Evolutionary conservation across 371 early-diverging fungal genomes (phyloP), one percentile per base, ranked within the genome.

Genomic region (Funneliformis caledonium): DNA sequence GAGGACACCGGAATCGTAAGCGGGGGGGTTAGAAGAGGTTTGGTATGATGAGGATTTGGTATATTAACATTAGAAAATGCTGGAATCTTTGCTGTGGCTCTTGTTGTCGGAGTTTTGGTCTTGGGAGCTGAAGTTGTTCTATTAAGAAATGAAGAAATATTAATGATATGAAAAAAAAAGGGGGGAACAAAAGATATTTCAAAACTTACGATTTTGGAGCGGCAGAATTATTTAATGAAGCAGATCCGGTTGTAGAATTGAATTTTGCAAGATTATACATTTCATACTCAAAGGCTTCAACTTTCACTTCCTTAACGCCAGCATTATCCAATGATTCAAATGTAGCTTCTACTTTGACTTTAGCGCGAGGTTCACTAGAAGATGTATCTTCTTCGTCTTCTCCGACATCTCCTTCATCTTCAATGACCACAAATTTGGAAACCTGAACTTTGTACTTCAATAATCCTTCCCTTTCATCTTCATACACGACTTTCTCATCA

Each of bases 281-380:
- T 60, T 79, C 80, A 60, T 79, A 79, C 59, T 79, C 80, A 43
- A 79, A 79, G 22, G 80, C 70, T 60, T 79, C 80, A 37, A 79
- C 80, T 70, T 79, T 79, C 4, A 79, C 80, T 70, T 79, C 80
- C 31, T 79, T 79, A 33, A 79, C 70, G 2, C 60, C 72, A 42
- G 80, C 65, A 37, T 79, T 79, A 52, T 79, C 72, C 4, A 79
- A 52, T 0, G 72, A 68, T 22, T 79, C 80, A n/a, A 79, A 79
- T 8, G 80, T 65, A 8, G 80, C 80, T 42, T 79, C 80, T 19
- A 79, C 72, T 70, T 70, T 70, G 12, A 79, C 22, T 22, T 48
- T 42, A 19, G 72, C 72, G n/a, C 72, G 80, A 14, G 80, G 56
- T 26, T 70, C 11, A 6, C 12, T 19, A 0, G 42, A 1, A 5